Conservation (phyloP, 73 alveolate species). For the Paramecium pentaurelia region DNA sequence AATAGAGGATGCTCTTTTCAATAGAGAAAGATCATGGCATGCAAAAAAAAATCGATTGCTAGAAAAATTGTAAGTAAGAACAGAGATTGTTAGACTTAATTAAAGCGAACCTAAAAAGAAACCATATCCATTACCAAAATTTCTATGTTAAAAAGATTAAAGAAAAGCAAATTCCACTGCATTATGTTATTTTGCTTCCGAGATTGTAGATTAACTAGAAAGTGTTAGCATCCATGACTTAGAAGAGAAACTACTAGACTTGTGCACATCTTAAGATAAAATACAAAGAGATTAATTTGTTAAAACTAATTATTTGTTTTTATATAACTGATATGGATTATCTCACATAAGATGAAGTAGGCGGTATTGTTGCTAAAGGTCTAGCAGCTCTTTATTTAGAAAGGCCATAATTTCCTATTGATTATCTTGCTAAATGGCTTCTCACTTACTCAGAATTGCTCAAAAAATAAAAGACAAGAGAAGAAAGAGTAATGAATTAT, state of each 20-base stretch:
- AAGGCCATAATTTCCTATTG: slow-evolving; percentile 89
- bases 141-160: not conserved
- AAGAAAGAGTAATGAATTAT: slow-evolving; percentile 26
- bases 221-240: not conserved
- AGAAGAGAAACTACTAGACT: not conserved
- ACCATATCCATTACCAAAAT: not conserved
- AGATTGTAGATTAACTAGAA: not conserved
- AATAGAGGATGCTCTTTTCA: not conserved
- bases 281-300: not conserved
- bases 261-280: not conserved
- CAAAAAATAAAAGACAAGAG: not conserved
- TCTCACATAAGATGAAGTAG: slow-evolving; percentile 71
- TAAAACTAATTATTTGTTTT: not conserved
- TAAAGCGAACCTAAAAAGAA: not conserved
- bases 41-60: not conserved
- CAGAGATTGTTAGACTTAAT: not conserved
- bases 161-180: not conserved
- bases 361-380: slow-evolving; percentile 76
- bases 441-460: slow-evolving; percentile 70
- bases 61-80: not conserved
- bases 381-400: slow-evolving; percentile 77
- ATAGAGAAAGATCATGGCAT: not conserved
- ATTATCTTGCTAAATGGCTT: slow-evolving; percentile 91
- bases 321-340: slow-evolving; percentile 54
- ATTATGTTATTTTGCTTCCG: not conserved